phyloP scores from a whole-genome alignment of 2,329 filamentous ascomycete species.

The Paecilomyces dactylethromorphus region DNA sequence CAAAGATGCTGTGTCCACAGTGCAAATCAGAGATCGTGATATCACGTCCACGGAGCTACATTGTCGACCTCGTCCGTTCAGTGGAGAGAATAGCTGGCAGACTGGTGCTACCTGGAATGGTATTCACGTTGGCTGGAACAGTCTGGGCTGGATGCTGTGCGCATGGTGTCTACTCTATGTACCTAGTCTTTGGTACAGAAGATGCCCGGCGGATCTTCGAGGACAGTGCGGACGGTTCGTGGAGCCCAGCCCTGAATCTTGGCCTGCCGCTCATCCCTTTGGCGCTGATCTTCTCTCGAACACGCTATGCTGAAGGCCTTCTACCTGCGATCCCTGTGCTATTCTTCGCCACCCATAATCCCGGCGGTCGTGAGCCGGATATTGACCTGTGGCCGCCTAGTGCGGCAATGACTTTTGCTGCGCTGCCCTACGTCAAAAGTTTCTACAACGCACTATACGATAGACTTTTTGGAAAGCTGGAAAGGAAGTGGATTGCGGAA shows the following conservation, averaged over 20 bases:
- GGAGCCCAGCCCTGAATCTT: slow-evolving; percentile 48
- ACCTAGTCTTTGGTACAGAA: slow-evolving; percentile 58
- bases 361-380: slow-evolving; percentile 38
- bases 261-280: slow-evolving; percentile 63
- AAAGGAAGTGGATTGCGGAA: slow-evolving; percentile 56
- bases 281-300: slow-evolving; percentile 61
- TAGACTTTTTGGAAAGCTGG: slow-evolving; percentile 50
- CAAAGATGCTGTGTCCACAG: slow-evolving; percentile 74
- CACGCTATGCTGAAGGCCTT: slow-evolving; percentile 56
- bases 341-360: slow-evolving; percentile 44
- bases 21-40: slow-evolving; percentile 79
- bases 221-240: slow-evolving; percentile 27
- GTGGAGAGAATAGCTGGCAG: slow-evolving; percentile 52
- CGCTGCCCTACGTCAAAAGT: slow-evolving; percentile 59
- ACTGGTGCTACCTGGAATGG: slow-evolving; percentile 59
- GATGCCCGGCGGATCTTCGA: slow-evolving; percentile 53
- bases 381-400: slow-evolving; percentile 60
- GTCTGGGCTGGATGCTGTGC: slow-evolving; percentile 47
- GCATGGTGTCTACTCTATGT: slow-evolving; percentile 58
- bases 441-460: slow-evolving; percentile 60
- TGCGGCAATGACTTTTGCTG: slow-evolving; percentile 58
- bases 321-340: slow-evolving; percentile 57
- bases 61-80: slow-evolving; percentile 61
- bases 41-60: slow-evolving; percentile 63
- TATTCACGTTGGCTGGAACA: slow-evolving; percentile 43